Conservation (phyloP, 768 basidiomycete species). For the Termitomyces sp. region DNA sequence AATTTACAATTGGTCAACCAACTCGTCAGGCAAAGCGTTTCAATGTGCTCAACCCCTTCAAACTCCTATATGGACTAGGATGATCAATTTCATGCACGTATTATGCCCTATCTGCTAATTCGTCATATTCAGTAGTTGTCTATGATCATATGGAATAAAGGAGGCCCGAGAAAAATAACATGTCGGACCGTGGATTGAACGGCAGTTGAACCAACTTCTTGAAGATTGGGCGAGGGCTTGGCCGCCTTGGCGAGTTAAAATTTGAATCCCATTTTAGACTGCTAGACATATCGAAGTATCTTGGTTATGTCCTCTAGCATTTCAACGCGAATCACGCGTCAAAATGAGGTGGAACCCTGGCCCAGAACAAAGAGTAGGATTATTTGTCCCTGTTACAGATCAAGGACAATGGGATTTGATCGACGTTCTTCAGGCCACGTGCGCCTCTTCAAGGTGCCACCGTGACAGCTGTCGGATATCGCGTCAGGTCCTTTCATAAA, state of each 20-base stretch:
- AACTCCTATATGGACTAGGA: too few relatives aligned
- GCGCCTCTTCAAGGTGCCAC: too few relatives aligned
- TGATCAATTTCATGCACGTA: not conserved
- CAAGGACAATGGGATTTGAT: not conserved
- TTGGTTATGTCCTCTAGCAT: not conserved
- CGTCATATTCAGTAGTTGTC: not conserved
- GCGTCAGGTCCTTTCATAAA: too few relatives aligned
- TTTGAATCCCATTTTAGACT: not conserved
- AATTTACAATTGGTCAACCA: too few relatives aligned
- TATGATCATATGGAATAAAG: not conserved
- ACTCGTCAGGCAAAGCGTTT: too few relatives aligned
- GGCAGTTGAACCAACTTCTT: too few relatives aligned
- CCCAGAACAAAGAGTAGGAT: not conserved
- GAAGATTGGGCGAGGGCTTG: not conserved
- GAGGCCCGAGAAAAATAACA: too few relatives aligned
- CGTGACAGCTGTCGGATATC: not conserved
- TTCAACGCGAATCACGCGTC: not conserved
- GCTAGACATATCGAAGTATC: not conserved
- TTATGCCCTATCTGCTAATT: not conserved
- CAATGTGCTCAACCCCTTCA: not conserved
- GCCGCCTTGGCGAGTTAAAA: not conserved
- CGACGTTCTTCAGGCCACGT: not conserved
- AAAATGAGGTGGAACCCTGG: too few relatives aligned
- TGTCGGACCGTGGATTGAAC: too few relatives aligned
- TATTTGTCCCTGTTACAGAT: not conserved